Percentiles rank a stretch among this genome's conserved stretches.
phyloP scores from a whole-genome alignment of 2,329 filamentous ascomycete species.

The Epichloe bromicola region DNA sequence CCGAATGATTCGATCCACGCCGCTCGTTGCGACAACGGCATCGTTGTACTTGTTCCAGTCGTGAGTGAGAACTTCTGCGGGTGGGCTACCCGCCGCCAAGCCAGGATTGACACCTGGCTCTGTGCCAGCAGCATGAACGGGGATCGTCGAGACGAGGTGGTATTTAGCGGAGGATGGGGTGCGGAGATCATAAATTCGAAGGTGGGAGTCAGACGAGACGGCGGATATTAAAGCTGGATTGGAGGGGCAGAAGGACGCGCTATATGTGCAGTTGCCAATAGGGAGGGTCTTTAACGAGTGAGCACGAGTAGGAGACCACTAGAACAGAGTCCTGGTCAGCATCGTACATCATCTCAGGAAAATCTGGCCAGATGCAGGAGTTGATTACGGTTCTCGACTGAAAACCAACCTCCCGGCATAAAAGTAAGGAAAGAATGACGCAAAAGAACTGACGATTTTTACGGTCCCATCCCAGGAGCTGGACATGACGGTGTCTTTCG shows the following conservation, averaged over 20 bases:
- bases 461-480: slow-evolving; percentile 94
- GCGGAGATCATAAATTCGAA: slow-evolving; percentile 84
- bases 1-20: slow-evolving; percentile 76
- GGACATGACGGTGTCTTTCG: slow-evolving; percentile 82
- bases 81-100: slow-evolving; percentile 34
- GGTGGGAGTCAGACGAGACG: slow-evolving; percentile 76
- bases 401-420: background rate
- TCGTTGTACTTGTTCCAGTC: slow-evolving; percentile 99
- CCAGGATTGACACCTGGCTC: slow-evolving; percentile 21
- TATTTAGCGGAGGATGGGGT: slow-evolving; percentile 77
- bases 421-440: background rate
- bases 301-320: slow-evolving; percentile 73
- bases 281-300: slow-evolving; percentile 75
- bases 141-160: slow-evolving; percentile 70
- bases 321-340: background rate
- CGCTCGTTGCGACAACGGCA: slow-evolving; percentile 71
- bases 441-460: slow-evolving; percentile 51
- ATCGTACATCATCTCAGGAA: background rate
- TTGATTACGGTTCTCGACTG: background rate
- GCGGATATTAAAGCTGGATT: slow-evolving; percentile 75
- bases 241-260: slow-evolving; percentile 78
- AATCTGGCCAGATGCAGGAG: too few species aligned
- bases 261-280: slow-evolving; percentile 89
- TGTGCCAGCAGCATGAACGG: slow-evolving; percentile 60
- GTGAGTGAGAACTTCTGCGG: slow-evolving; percentile 78